Conservation (phyloP, 2,329 filamentous ascomycete genomes). For the Stemphylium beticola region DNA sequence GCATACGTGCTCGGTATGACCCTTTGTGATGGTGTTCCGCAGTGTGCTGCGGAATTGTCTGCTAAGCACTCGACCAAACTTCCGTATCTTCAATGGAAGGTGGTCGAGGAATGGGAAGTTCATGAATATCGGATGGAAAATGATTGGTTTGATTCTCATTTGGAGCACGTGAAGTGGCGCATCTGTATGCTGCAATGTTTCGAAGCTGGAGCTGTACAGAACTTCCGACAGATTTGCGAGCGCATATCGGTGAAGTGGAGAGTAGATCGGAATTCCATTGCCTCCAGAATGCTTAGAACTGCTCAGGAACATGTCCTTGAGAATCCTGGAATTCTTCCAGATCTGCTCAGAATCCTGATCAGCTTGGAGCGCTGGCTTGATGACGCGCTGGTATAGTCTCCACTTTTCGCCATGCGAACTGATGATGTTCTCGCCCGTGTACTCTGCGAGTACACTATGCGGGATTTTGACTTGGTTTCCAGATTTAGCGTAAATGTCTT, state of each 20-base stretch:
- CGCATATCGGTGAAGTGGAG: slow-evolving; percentile 46
- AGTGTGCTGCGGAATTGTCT: slow-evolving; percentile 28
- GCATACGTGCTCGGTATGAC: slow-evolving; percentile 34
- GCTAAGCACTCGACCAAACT: slow-evolving; percentile 27
- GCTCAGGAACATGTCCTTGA: slow-evolving; percentile 37
- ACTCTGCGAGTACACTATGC: slow-evolving; percentile 36
- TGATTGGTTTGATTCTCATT: slow-evolving; percentile 34
- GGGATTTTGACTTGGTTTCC: slow-evolving; percentile 45
- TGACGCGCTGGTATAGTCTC: slow-evolving; percentile 37
- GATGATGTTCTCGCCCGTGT: slow-evolving; percentile 46
- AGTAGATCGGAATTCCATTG: slow-evolving; percentile 37
- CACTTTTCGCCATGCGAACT: slow-evolving; percentile 39
- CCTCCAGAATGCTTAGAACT: slow-evolving; percentile 28
- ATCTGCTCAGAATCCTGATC: slow-evolving; percentile 30
- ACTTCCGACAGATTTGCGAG: slow-evolving; percentile 47
- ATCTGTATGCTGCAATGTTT: slow-evolving; percentile 28
- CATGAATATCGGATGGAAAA: slow-evolving; percentile 36
- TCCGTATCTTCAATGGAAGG: slow-evolving; percentile 25
- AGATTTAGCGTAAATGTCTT: slow-evolving; percentile 40
- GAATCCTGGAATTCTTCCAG: slow-evolving; percentile 33
- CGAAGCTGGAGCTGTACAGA: slow-evolving; percentile 38
- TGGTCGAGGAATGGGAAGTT: slow-evolving; percentile 37
- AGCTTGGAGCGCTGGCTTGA: slow-evolving; percentile 41
- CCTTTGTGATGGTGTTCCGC: slow-evolving; percentile 28
- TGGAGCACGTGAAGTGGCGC: slow-evolving; percentile 30